phyloP scores from a whole-genome alignment of 2,329 filamentous ascomycete genomes.

The Beauveria caledonica region DNA sequence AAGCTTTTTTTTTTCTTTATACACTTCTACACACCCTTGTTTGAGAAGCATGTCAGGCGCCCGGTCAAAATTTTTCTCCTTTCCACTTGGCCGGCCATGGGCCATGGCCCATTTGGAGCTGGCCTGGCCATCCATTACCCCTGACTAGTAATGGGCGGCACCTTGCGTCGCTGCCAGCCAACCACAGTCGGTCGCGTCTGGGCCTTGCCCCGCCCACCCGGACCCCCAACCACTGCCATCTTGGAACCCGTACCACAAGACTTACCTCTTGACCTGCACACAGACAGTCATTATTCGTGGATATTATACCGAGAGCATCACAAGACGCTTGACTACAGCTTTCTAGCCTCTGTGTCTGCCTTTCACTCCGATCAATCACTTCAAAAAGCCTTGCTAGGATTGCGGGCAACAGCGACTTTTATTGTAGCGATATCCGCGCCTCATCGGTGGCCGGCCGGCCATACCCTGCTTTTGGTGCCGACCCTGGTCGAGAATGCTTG shows the following conservation, averaged over 20 bases:
- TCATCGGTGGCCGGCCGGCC: neutral
- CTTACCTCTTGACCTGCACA: too few relatives aligned
- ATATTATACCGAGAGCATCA: neutral
- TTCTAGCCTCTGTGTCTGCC: neutral
- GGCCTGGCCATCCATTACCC: neutral
- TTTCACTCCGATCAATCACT: neutral
- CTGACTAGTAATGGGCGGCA: slow-evolving; percentile 4
- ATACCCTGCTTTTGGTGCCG: neutral
- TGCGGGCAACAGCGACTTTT: neutral
- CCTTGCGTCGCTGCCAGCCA: neutral
- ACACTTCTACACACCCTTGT: neutral
- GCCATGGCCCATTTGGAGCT: neutral
- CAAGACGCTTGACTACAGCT: neutral
- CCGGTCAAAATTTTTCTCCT: slow-evolving; percentile 1
- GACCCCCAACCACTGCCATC: neutral
- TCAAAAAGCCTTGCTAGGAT: too few relatives aligned
- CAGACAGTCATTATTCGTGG: too few relatives aligned
- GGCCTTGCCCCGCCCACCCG: neutral
- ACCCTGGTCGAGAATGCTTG: slow-evolving; percentile 33
- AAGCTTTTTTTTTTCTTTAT: neutral
- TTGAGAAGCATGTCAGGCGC: neutral
- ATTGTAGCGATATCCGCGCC: neutral
- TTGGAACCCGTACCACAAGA: neutral
- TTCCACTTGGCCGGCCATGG: neutral
- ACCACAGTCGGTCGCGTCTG: neutral